Base-by-base conservation (phyloP, 495 filamentous ascomycete genomes). In the Talaromyces nanjingensis region DNA sequence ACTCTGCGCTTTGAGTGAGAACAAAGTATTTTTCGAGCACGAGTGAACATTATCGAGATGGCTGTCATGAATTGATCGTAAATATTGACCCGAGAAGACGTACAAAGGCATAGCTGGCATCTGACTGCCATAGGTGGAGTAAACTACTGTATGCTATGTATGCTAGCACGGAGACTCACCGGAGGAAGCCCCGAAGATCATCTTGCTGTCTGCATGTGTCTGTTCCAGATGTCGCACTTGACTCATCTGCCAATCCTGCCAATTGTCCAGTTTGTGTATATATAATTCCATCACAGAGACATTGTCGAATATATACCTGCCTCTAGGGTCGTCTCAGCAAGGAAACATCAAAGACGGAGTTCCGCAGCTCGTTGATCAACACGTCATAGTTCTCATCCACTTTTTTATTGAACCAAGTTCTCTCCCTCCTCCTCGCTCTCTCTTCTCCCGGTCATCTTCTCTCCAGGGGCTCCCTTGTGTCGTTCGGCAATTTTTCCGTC, bases 331-430 rank as follows among this genome's bases (percentile, higher is more conserved):
- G 0, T 6, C 6, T 31, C 29, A 31, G 29, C 14, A 11, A 45
- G 42, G 14, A 45, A 12, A 45, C 4, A 42, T n/a, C 1, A 42
- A 49, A 20, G 8, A 45, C 39, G 39, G 0, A 49, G n/a, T 18
- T 20, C 18, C n/a, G 68, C 67, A 69, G 56, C 24, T 42, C 60
- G 47, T 60, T 66, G 68, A 70, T 60, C 57, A 59, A 34, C 59
- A 47, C 59, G 47, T 27, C 59, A 47, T 62, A 27, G 37, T 45
- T 45, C 24, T 31, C 61, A 54, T 54, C 42, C 45, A 56, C 9
- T 27, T 31, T 29, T 55, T 16, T 4, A 42, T 42, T 49, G 2
- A 49, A 20, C 53, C 53, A 29, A 54, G 22, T 56, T 27, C 24
- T 5, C 27, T 29, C 53, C 24, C 53, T 56, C 27, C 22, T 56